Evolutionary conservation across 129 eudicot species (phyloP).

Genomic region (Flaveria linearis): DNA sequence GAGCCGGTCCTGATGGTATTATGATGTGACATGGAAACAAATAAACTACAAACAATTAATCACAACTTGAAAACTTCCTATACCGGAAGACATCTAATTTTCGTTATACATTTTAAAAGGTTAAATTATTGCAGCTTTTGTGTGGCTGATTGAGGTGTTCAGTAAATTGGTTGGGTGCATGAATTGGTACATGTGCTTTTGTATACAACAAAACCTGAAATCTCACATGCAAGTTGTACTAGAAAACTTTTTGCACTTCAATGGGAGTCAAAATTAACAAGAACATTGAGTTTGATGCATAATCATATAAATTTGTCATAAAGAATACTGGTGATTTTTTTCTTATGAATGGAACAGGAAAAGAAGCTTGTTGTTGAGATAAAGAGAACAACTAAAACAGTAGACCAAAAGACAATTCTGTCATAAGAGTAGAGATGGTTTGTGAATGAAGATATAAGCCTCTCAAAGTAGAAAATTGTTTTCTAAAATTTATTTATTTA

Average conservation of each 20-base stretch:
- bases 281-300: too few relatives aligned
- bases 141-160: background rate
- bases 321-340: too few relatives aligned
- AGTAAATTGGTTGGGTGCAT: background rate
- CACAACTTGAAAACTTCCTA: background rate
- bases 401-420: too few relatives aligned
- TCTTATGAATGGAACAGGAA: too few relatives aligned
- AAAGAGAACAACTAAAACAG: too few relatives aligned
- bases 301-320: too few relatives aligned
- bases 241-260: slow-evolving; percentile 3
- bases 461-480: too few relatives aligned
- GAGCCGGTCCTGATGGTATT: background rate
- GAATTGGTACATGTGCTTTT: slow-evolving; percentile 1
- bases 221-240: slow-evolving; percentile 18
- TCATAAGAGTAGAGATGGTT: too few relatives aligned
- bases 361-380: too few relatives aligned
- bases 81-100: background rate
- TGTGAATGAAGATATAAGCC: too few relatives aligned
- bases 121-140: background rate
- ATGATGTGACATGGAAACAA: slow-evolving; percentile 4
- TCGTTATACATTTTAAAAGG: background rate
- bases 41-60: background rate
- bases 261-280: slow-evolving; percentile 3
- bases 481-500: too few relatives aligned
- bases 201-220: background rate